Percentiles rank a stretch among this genome's conserved stretches.
These are phyloP conservation scores for Candolleomyces eurysporus DNA, from an alignment of 768 basidiomycete species.

Conservation along the genomic window DNA sequence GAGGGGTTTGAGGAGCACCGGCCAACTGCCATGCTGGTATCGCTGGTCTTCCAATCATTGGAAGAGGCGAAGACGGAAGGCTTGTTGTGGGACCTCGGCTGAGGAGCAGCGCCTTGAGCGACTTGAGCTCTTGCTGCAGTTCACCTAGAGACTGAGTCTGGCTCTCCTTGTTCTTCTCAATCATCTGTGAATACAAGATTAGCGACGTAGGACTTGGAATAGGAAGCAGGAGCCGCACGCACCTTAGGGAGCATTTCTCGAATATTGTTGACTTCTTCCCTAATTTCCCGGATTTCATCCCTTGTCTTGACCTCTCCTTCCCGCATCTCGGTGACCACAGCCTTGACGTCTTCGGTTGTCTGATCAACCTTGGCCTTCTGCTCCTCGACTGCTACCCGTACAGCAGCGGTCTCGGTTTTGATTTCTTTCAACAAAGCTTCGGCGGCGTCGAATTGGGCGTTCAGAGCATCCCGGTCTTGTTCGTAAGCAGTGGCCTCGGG, in stretches of 20 bases:
- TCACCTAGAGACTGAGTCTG: slow-evolving; percentile 83
- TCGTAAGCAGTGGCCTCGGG: slow-evolving; percentile 89
- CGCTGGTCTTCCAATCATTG: slow-evolving; percentile 56
- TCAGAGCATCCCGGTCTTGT: slow-evolving; percentile 78
- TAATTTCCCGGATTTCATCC: slow-evolving; percentile 88
- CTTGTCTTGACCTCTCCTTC: slow-evolving; percentile 76
- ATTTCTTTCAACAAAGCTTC: slow-evolving; percentile 80
- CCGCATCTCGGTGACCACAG: slow-evolving; percentile 70
- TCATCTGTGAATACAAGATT: slow-evolving; percentile 61
- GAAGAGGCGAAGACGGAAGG: slow-evolving; percentile 51
- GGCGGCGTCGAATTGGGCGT: slow-evolving; percentile 87
- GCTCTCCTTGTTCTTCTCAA: slow-evolving; percentile 86
- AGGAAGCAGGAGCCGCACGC: slow-evolving; percentile 13
- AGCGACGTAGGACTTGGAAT: neutral
- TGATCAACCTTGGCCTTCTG: slow-evolving; percentile 73
- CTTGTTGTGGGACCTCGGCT: slow-evolving; percentile 61
- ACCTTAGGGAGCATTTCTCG: slow-evolving; percentile 95
- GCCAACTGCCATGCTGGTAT: slow-evolving; percentile 94
- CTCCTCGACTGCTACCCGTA: slow-evolving; percentile 70
- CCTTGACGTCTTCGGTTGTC: slow-evolving; percentile 70
- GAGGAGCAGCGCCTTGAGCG: slow-evolving; percentile 84
- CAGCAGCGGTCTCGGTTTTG: slow-evolving; percentile 70
- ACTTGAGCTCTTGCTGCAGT: slow-evolving; percentile 92
- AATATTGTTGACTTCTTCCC: slow-evolving; percentile 87
- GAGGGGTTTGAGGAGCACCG: slow-evolving; percentile 25